Evolutionary conservation across 116 monocot genomes (phyloP), one percentile per base, ranked within the genome.

Genomic region (Iris pallida): DNA sequence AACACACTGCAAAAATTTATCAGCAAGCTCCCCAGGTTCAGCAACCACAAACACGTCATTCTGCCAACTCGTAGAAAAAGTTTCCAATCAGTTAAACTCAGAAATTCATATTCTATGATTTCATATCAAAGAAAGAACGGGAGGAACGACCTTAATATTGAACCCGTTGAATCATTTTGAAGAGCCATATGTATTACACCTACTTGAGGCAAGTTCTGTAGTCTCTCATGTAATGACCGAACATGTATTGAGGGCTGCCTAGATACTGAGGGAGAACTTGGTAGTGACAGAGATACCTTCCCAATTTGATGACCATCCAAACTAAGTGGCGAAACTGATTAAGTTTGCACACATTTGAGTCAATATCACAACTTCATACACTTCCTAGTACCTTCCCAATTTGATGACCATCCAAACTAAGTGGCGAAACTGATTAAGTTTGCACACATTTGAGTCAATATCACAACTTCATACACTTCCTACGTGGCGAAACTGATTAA

Each of bases 1-100:
- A 53, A 93, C 90, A 75, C 82, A 87, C 55, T 74, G 85, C 62
- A 98, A 83, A 83, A 98, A 98, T 76, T 80, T 89, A 63, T 98
- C 98, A 16, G 98, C 98, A 67, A 80, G 83, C 57, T 92, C 98
- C 57, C 98, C 98, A 52, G 93, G 98, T 72, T 98, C 98, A 49
- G 98, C 98, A 71, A 98, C 92, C 66, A 98, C 92, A 85, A 90
- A 98, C 56, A 98, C 93, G 84, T 98, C 98, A 87, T 93, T 98
- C 78, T 90, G 92, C 98, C 98, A 98, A 74, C 98, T 98, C 80
- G 77, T 15, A 47, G 12, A 73, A 63, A 59, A 47, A 14, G 9
- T 52, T 51, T 15, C 52, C 44, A 12, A 45, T 62, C 16, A 74
- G 20, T 4, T 6, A 47, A 42, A 78, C 60, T 46, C 43, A 61